Evolutionary conservation across 176 grass and related monocot species (phyloP).

Genomic region (Pontederia paniculata): DNA sequence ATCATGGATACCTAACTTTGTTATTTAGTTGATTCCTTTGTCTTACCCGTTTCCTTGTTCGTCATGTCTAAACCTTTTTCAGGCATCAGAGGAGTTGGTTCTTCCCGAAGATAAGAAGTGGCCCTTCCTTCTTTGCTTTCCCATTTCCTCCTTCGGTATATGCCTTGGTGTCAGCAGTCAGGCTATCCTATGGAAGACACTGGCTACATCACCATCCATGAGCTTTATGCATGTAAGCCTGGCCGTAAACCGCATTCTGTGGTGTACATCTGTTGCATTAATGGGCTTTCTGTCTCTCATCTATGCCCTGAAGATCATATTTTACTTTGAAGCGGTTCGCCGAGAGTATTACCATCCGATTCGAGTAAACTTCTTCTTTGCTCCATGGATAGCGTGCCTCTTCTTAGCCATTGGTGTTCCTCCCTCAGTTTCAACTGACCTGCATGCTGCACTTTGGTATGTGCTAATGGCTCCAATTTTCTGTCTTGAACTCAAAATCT

Average conservation of each 20-base stretch:
- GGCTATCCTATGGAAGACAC: slow-evolving; percentile 5
- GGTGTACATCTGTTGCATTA: slow-evolving; percentile 4
- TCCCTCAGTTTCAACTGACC: neutral
- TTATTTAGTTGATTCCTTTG: no score
- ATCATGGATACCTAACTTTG: no score
- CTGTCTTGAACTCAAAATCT: slow-evolving; percentile 3
- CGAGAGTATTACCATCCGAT: slow-evolving; percentile 6
- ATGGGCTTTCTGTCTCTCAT: neutral
- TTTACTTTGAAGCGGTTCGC: slow-evolving; percentile 8
- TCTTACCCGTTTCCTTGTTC: neutral
- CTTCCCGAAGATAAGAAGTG: slow-evolving; percentile 7
- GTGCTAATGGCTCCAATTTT: slow-evolving; percentile 1
- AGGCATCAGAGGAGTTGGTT: slow-evolving; percentile 4
- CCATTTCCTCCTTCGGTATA: slow-evolving; percentile 1
- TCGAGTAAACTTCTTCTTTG: slow-evolving; percentile 10
- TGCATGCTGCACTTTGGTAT: slow-evolving; percentile 3
- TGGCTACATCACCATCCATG: neutral
- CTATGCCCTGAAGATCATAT: slow-evolving; percentile 3
- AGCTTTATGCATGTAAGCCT: slow-evolving; percentile 4
- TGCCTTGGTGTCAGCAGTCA: slow-evolving; percentile 10
- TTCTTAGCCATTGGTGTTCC: slow-evolving; percentile 1
- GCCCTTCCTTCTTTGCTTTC: slow-evolving; percentile 8
- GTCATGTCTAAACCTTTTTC: neutral
- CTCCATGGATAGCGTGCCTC: slow-evolving; percentile 7
- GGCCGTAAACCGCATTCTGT: neutral